A percentile compares a stretch with the other conserved stretches of the same genome.
These are phyloP conservation scores for Tanacetum coccineum DNA, from an alignment of 129 eudicot genomes.

Conservation along the genomic window DNA sequence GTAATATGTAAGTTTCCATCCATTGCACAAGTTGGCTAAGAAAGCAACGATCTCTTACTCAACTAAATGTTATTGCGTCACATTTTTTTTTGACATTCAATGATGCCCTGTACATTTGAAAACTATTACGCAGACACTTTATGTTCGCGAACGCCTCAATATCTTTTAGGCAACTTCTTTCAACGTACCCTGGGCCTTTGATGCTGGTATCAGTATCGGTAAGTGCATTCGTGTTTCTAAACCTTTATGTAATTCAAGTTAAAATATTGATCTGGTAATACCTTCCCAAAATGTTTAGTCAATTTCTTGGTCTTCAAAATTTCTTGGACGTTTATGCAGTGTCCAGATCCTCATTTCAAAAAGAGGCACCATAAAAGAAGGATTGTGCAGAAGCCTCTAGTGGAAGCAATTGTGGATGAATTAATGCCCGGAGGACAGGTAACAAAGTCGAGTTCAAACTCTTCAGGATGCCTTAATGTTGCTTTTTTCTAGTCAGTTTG, in stretches of 20 bases:
- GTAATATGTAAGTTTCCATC: slow-evolving; percentile 60
- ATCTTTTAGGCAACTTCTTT: slow-evolving; percentile 71
- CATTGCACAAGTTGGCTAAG: background rate
- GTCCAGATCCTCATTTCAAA: slow-evolving; percentile 99
- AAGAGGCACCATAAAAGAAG: slow-evolving; percentile 86
- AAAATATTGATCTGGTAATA: slow-evolving; percentile 3
- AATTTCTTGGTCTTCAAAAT: background rate
- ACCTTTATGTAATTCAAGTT: background rate
- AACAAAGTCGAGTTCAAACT: slow-evolving; percentile 13
- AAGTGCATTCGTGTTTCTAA: slow-evolving; percentile 34
- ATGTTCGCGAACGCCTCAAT: slow-evolving; percentile 80
- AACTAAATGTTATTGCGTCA: background rate
- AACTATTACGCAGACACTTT: slow-evolving; percentile 64
- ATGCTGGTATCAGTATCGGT: slow-evolving; percentile 79
- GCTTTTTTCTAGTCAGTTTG: background rate
- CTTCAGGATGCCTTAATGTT: background rate
- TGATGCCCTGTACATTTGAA: background rate
- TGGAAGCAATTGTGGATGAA: slow-evolving; percentile 62
- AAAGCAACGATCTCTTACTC: background rate
- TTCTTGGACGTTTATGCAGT: slow-evolving; percentile 43
- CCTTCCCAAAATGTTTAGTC: background rate
- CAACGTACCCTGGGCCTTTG: slow-evolving; percentile 95
- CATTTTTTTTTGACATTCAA: slow-evolving; percentile 7
- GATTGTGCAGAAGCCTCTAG: slow-evolving; percentile 87
- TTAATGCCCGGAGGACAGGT: slow-evolving; percentile 86